Base-by-base conservation (phyloP, 2,329 filamentous ascomycete species). In the Trichophyton simii region DNA sequence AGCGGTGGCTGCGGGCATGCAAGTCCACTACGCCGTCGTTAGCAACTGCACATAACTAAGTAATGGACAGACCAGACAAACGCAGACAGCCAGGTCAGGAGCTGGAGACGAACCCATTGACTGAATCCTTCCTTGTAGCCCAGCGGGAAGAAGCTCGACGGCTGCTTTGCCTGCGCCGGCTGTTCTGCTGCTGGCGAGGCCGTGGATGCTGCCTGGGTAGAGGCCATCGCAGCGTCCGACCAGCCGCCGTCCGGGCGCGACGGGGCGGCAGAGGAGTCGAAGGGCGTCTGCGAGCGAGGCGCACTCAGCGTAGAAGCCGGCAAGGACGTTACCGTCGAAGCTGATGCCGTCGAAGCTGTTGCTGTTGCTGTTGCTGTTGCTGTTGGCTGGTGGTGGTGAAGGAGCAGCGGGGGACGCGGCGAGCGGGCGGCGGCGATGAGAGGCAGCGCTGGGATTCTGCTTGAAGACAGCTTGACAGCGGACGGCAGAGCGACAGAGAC, bases 121-220 rank as follows among this genome's bases (percentile, higher is more conserved):
- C 83, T 87, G 65, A 90, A 89, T 15, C 89, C 92, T 62, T 96
- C 91, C 70, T 91, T 94, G 77, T 96, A 96, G 58, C 91, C 87
- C 22, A 97, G 77, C 1, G 94, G 91, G 67, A 99, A 97, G 73
- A 82, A 86, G 38, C 68, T 65, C 71, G 70, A 60, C 68, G 71
- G 60, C 71, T 67, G 34, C 67, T 67, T n/a, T 72, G 69, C 65
- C 73, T 68, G n/a, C 70, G 20, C 63, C 63, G 52, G 13, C 28
- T 34, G 68, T 63, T 54, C 38, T 31, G 18, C 57, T 38, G 58
- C 44, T 11, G 62, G 65, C 18, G 54, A 41, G 13, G 67, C 63
- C 36, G 65, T 57, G 57, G 61, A 58, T 7, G 70, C 34, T 7
- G 70, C 34, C 34, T 38, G 62, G n/a, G 62, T 20, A 5, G 63